Evolutionary conservation across 495 filamentous ascomycete species (phyloP).

Genomic region (Aspergillus asperescens): DNA sequence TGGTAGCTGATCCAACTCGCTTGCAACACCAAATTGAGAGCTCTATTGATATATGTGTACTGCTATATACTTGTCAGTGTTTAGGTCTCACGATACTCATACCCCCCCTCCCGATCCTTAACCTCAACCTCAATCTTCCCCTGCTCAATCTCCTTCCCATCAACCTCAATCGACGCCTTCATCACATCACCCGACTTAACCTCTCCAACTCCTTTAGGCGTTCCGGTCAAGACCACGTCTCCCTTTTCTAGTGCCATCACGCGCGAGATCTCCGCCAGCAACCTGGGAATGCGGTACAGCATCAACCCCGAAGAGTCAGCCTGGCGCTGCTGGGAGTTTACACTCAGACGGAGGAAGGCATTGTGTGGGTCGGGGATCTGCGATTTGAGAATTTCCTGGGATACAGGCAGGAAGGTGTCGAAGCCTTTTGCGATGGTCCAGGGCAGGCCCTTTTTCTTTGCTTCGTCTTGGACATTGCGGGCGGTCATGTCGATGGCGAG

Average conservation of each 20-base stretch:
- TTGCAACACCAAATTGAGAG: background rate
- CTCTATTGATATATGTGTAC: background rate
- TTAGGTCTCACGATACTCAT: constrained; percentile 44
- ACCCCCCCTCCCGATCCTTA: constrained; percentile 57
- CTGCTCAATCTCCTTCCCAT: constrained; percentile 81
- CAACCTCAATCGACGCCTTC: constrained; percentile 74
- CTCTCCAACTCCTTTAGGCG: constrained; percentile 89
- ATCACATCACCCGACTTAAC: constrained; percentile 86
- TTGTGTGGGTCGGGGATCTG: constrained; percentile 81
- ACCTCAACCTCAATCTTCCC: constrained; percentile 79
- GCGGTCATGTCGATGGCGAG: constrained; percentile 91
- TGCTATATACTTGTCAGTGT: background rate
- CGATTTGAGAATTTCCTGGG: constrained; percentile 67
- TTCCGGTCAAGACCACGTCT: constrained; percentile 90
- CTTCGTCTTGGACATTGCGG: constrained; percentile 88
- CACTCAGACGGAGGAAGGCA: constrained; percentile 73
- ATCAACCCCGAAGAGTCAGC: constrained; percentile 84
- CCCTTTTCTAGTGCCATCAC: constrained; percentile 93
- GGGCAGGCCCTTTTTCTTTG: constrained; percentile 93
- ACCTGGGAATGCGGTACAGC: constrained; percentile 83
- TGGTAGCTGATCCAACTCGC: background rate
- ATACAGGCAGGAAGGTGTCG: constrained; percentile 91
- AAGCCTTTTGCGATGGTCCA: constrained; percentile 96
- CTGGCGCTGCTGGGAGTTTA: constrained; percentile 71
- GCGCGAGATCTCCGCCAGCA: constrained; percentile 81